A percentile compares a stretch with the other conserved stretches of the same genome.
Conservation (phyloP, 1,284 basidiomycete species). For the Trichosporon faecale region DNA sequence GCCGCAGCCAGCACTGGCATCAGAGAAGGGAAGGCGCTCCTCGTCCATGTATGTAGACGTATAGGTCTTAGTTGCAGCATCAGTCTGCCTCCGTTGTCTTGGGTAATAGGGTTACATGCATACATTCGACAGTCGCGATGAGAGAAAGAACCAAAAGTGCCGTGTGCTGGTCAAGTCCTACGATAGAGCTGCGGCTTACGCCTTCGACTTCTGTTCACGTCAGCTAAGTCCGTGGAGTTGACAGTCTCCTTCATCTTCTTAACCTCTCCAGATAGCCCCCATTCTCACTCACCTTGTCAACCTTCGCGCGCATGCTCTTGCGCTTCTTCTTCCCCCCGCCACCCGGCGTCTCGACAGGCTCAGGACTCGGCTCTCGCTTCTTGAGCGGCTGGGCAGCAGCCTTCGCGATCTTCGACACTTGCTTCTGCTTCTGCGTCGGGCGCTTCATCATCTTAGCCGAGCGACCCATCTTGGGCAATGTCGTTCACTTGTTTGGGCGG, state of each 20-base stretch:
- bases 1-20: neutral
- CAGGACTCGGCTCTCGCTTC: constrained; percentile 19
- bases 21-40: neutral
- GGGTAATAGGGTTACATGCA: constrained; percentile 3
- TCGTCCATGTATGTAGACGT: neutral
- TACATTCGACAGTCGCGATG: neutral
- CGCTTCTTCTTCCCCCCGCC: constrained; percentile 19
- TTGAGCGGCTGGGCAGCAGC: constrained; percentile 29
- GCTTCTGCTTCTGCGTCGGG: constrained; percentile 40
- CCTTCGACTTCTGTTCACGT: neutral
- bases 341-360: neutral
- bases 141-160: neutral
- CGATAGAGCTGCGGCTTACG: neutral
- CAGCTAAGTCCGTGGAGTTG: neutral
- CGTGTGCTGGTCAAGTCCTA: neutral
- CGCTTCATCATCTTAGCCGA: constrained; percentile 43
- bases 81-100: neutral
- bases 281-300: constrained; percentile 18
- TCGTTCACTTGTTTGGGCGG: neutral
- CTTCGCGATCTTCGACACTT: constrained; percentile 35
- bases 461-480: constrained; percentile 34
- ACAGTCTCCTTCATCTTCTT: too few species aligned
- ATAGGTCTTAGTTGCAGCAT: neutral
- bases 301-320: constrained; percentile 24
- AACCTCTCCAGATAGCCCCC: too few species aligned